Percentiles rank a stretch among this genome's conserved stretches.
These are phyloP conservation scores for Daldinia grandis DNA, from an alignment of 495 filamentous ascomycete genomes.

Conservation along the genomic window DNA sequence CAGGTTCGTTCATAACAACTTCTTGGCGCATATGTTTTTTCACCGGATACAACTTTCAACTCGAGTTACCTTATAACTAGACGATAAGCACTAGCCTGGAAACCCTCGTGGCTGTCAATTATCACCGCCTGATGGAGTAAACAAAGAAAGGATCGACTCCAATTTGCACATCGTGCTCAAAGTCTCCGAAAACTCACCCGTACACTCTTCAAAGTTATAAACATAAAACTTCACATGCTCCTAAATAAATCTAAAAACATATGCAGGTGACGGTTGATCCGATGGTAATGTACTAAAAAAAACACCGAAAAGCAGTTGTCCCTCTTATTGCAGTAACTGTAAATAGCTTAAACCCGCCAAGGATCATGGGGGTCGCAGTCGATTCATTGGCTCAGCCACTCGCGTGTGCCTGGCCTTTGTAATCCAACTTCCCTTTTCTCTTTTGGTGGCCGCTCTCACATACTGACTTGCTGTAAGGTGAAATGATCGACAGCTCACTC, in stretches of 20 bases:
- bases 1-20: not conserved
- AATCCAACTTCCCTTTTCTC: slow-evolving; percentile 40
- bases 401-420: slow-evolving; percentile 7
- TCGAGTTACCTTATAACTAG: not conserved
- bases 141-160: not conserved
- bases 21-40: not conserved
- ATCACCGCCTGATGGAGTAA: not conserved
- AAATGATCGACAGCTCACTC: slow-evolving; percentile 23
- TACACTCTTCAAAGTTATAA: not conserved
- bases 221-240: slow-evolving; percentile 14
- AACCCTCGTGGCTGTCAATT: not conserved
- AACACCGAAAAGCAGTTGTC: slow-evolving; percentile 4
- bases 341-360: slow-evolving; percentile 20
- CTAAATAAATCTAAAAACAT: slow-evolving; percentile 12
- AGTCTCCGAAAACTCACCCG: not conserved
- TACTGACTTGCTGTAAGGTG: slow-evolving; percentile 30
- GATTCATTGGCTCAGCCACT: slow-evolving; percentile 40
- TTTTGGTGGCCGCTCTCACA: not conserved
- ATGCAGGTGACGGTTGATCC: slow-evolving; percentile 22
- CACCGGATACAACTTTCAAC: not conserved
- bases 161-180: not conserved
- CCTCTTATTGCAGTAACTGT: slow-evolving; percentile 13
- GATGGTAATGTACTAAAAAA: slow-evolving; percentile 13
- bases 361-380: slow-evolving; percentile 3
- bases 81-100: not conserved